phyloP scores from a whole-genome alignment of 2,329 filamentous ascomycete species.

The Emmonsiellopsis sp. region DNA sequence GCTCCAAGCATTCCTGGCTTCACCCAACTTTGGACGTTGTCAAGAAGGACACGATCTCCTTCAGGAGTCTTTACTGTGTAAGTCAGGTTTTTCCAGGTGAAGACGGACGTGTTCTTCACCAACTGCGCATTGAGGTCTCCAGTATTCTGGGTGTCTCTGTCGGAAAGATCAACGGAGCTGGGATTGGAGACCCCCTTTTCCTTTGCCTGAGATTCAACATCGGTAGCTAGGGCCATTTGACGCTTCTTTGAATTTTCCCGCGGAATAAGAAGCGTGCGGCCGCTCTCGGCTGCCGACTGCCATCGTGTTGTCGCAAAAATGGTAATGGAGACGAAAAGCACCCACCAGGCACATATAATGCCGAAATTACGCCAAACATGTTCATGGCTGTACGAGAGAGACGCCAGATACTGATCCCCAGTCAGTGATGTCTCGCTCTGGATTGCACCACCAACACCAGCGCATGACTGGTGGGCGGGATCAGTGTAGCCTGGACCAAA shows the following conservation, averaged over 20 bases:
- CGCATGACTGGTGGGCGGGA: conserved; percentile 48
- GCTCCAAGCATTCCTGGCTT: conserved; percentile 70
- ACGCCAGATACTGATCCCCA: conserved; percentile 45
- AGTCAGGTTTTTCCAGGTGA: conserved; percentile 57
- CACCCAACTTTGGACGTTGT: conserved; percentile 62
- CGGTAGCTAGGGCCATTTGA: too few species aligned
- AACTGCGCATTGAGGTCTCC: conserved; percentile 25
- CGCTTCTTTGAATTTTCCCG: too few species aligned
- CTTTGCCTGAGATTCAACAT: too few species aligned
- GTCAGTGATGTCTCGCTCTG: conserved; percentile 39
- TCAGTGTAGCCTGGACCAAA: conserved; percentile 43
- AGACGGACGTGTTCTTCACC: conserved; percentile 49
- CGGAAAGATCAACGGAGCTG: too few species aligned
- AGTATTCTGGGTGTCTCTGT: conserved; percentile 16
- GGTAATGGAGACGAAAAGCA: conserved; percentile 31
- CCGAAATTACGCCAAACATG: conserved; percentile 63
- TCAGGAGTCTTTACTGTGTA: conserved; percentile 59
- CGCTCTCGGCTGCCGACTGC: too few species aligned
- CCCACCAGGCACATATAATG: conserved; percentile 28
- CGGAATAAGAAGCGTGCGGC: too few species aligned
- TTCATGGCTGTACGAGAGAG: conserved; percentile 42
- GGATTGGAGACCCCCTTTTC: too few species aligned
- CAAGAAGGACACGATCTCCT: conserved; percentile 48
- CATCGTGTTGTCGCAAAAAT: conserved; percentile 22
- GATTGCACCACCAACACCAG: conserved; percentile 44